Evolutionary conservation across 495 filamentous ascomycete species (phyloP).

Genomic region (Hyaloscypha finlandica): DNA sequence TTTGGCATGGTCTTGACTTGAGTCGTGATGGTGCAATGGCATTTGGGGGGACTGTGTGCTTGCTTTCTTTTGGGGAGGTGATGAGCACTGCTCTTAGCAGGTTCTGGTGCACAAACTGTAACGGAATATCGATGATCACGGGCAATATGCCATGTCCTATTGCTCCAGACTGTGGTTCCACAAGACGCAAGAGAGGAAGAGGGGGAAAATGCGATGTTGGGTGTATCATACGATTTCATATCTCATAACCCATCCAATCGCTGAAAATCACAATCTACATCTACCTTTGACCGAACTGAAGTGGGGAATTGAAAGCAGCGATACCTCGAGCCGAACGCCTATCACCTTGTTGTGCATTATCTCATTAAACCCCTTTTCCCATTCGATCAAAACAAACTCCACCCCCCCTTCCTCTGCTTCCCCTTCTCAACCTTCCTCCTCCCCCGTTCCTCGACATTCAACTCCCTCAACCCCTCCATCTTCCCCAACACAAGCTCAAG

Average conservation of each 20-base stretch:
- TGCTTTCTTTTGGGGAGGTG: no score
- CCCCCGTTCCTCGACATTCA: conserved; percentile 54
- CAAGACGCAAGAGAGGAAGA: background rate
- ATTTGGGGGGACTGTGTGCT: no score
- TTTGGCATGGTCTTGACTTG: no score
- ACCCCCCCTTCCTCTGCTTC: conserved; percentile 16
- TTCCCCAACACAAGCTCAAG: conserved; percentile 90
- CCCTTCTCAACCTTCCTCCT: conserved; percentile 8
- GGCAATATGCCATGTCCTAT: no score
- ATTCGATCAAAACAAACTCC: conserved; percentile 28
- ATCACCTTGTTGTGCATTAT: background rate
- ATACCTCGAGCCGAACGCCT: background rate
- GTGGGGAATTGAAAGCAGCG: background rate
- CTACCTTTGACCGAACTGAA: background rate
- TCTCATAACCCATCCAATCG: background rate
- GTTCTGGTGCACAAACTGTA: no score
- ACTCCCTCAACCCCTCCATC: conserved; percentile 81
- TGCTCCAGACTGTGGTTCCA: no score
- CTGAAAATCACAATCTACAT: conserved; percentile 3
- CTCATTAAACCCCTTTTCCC: background rate
- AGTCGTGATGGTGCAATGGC: no score
- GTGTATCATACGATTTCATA: background rate
- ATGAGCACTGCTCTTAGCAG: no score
- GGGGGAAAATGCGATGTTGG: background rate
- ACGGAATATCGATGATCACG: no score